Evolutionary conservation across 176 grass and related monocot genomes (phyloP).

Genomic region (Puccinellia tenuiflora): DNA sequence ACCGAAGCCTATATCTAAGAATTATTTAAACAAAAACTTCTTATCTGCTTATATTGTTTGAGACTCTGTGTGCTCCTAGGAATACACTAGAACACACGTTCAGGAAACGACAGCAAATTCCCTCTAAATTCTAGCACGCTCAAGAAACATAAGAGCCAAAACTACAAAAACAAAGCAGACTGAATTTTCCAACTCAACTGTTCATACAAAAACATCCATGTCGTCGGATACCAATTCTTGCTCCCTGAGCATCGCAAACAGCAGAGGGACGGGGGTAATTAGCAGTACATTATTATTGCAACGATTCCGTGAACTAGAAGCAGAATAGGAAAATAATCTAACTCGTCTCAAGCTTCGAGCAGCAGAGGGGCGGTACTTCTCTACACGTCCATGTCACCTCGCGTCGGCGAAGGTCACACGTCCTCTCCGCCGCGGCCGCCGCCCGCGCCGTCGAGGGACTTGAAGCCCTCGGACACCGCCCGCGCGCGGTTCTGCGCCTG

Average conservation of each 20-base stretch:
- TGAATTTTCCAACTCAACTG: background rate
- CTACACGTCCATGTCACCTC: conserved; percentile 13
- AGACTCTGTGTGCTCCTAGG: background rate
- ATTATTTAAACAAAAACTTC: background rate
- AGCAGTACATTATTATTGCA: conserved; percentile 43
- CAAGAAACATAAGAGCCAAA: background rate
- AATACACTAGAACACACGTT: background rate
- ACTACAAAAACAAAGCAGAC: background rate
- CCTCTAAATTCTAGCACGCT: background rate
- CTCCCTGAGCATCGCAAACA: background rate
- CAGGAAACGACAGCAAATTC: background rate
- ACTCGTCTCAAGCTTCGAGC: background rate
- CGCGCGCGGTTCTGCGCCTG: conserved; percentile 71
- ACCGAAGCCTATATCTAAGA: background rate
- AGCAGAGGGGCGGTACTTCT: background rate
- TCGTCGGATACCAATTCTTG: background rate
- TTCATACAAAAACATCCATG: background rate
- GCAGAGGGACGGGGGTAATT: conserved; percentile 4
- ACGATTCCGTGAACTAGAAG: background rate
- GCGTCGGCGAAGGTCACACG: conserved; percentile 22
- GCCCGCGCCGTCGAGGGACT: conserved; percentile 34
- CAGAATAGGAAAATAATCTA: conserved; percentile 1
- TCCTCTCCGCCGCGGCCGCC: conserved; percentile 22
- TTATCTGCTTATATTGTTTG: background rate
- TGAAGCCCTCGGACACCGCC: conserved; percentile 61